Conservation (phyloP, 345 rosid species). For the Nasturtium officinale region DNA sequence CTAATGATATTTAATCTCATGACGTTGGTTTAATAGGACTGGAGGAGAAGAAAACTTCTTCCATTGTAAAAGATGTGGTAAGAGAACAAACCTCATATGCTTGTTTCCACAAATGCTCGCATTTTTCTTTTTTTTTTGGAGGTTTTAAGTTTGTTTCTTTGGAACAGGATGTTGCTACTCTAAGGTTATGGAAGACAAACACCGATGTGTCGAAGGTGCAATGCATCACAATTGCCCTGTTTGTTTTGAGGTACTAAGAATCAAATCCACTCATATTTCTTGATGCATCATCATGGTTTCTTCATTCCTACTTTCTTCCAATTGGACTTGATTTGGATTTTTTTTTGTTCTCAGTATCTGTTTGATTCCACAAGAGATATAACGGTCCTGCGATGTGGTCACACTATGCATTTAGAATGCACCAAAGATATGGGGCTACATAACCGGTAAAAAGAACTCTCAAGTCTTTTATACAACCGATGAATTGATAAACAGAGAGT, state of each 20-base stretch:
- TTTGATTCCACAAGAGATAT: constrained; percentile 71
- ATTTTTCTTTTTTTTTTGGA: background rate
- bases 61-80: constrained; percentile 63
- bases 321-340: background rate
- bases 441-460: constrained; percentile 49
- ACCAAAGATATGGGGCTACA: constrained; percentile 65
- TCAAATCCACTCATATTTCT: background rate
- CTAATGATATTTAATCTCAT: constrained; percentile 7
- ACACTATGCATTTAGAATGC: constrained; percentile 79
- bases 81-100: constrained; percentile 22
- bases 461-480: background rate
- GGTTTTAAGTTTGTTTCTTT: background rate
- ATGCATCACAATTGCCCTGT: constrained; percentile 76
- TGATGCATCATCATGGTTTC: background rate
- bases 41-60: constrained; percentile 64
- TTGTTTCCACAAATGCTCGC: background rate
- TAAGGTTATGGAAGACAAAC: constrained; percentile 52
- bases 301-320: background rate
- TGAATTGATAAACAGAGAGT: background rate
- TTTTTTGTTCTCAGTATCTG: constrained; percentile 53
- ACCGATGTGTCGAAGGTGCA: constrained; percentile 65
- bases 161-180: constrained; percentile 68
- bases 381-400: constrained; percentile 70
- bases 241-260: constrained; percentile 59
- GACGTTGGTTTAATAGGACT: constrained; percentile 44